Evolutionary conservation across 31 red algal species (phyloP), one percentile per base, ranked within the genome.

Genomic region (Odonthalia washingtoniensis): DNA sequence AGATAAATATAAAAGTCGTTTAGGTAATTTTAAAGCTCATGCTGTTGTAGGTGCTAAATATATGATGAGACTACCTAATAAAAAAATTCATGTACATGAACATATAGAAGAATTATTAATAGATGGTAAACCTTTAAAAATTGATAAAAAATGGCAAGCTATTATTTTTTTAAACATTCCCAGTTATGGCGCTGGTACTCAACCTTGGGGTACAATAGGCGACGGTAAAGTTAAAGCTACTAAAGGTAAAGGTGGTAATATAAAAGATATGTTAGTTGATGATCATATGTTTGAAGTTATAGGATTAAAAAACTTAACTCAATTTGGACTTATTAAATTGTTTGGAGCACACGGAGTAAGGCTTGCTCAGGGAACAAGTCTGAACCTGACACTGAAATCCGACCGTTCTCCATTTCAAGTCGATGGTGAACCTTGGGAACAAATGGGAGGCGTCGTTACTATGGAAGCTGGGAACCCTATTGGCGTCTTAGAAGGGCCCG

Each of bases 141-240:
- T 93, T 24, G 82, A 74, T 3, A 39, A 49, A 2, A 79, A 82
- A 12, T 44, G 86, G 65, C 97, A 99, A 69, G 90, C 97, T 24
- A 65, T 99, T 3, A 87, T 99, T 37, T 74, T 99, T 37, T 63
- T 94, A 34, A 99, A 99, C 89, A 95, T 99, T 63, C 94, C 97
- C 1, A 95, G 92, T 53, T 99, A 99, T 49, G 94, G 94, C 16
- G 97, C 91, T 0, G 97, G 97, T 6, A 78, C 84, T 14, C 87
- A 92, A 45, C 97, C 97, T n/a, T 92, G 91, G 80, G 92, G 91
- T 1, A 46, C 38, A 18, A 35, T 84, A 46, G 53, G 72, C 3
- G 69, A 27, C 9, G 76, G 76, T 35, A 12, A 78, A 21, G 18
- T 40, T 32, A 67, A 43, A 52, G 57, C 80, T 9, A 68, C 81